Percentiles rank a stretch among this genome's conserved stretches.
These are phyloP conservation scores for Ostreobium quekettii DNA, from an alignment of 139 green algal species.

Conservation along the genomic window DNA sequence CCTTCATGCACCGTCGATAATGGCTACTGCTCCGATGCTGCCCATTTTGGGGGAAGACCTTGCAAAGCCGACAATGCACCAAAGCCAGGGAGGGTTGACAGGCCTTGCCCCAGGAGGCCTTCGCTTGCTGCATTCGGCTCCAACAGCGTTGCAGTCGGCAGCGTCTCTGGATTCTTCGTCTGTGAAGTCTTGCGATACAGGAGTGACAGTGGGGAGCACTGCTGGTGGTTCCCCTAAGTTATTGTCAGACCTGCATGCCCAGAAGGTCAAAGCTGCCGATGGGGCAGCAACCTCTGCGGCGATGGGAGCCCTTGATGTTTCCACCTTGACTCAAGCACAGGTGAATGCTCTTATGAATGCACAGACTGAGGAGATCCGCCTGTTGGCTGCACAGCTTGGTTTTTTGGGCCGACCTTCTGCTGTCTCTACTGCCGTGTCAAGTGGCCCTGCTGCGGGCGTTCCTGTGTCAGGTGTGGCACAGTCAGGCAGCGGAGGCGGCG, in stretches of 20 bases:
- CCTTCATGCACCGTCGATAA: not conserved
- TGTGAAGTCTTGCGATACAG: too few relatives aligned
- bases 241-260: not conserved
- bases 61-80: constrained; percentile 4
- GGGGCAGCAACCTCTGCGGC: not conserved
- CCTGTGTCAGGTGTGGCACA: not conserved
- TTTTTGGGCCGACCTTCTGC: not conserved
- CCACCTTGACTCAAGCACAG: not conserved
- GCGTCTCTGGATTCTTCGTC: not conserved
- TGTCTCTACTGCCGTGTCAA: not conserved
- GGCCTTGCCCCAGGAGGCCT: not conserved
- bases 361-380: not conserved
- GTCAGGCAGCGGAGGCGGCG: not conserved
- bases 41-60: constrained; percentile 14
- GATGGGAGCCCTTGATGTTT: not conserved
- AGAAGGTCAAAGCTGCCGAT: not conserved
- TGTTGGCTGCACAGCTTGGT: not conserved
- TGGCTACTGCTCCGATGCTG: constrained; percentile 6
- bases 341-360: not conserved
- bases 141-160: not conserved
- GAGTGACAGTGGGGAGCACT: not conserved
- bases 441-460: not conserved
- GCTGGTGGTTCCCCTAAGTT: not conserved
- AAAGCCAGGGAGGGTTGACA: not conserved
- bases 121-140: not conserved